These are phyloP conservation scores for Fennellomyces sp. DNA, from an alignment of 371 early-diverging fungal genomes.

Conservation along the genomic window DNA sequence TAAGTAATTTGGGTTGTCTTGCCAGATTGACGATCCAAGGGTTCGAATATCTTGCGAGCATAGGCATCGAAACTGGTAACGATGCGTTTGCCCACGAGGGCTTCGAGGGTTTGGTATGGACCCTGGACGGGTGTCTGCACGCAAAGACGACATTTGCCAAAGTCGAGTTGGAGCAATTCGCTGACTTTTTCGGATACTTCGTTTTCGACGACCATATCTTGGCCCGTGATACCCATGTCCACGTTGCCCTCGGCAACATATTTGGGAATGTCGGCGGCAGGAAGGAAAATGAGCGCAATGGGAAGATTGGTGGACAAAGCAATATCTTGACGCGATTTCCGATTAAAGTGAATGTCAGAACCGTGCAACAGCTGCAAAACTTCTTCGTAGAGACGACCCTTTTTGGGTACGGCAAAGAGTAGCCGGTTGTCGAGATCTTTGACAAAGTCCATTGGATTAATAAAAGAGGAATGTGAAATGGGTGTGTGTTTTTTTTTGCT, in stretches of 20 bases:
- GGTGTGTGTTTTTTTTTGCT: no score
- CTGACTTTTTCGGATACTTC: slow-evolving; percentile 71
- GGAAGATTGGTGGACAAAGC: slow-evolving; percentile 93
- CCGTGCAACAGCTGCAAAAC: slow-evolving; percentile 82
- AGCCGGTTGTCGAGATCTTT: slow-evolving; percentile 77
- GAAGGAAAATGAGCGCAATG: slow-evolving; percentile 91
- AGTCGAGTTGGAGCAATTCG: slow-evolving; percentile 79
- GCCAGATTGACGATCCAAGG: slow-evolving; percentile 66
- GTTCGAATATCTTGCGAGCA: slow-evolving; percentile 67
- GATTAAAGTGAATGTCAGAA: slow-evolving; percentile 92
- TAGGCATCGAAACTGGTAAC: slow-evolving; percentile 89
- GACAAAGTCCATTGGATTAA: slow-evolving; percentile 59
- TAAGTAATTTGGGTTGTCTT: slow-evolving; percentile 74
- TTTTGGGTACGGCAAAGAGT: slow-evolving; percentile 96
- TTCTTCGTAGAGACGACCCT: slow-evolving; percentile 93
- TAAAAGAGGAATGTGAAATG: no score
- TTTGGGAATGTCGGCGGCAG: slow-evolving; percentile 94
- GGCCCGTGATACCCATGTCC: slow-evolving; percentile 97
- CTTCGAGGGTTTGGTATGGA: slow-evolving; percentile 51
- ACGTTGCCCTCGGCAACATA: slow-evolving; percentile 94
- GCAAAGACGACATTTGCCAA: slow-evolving; percentile 90
- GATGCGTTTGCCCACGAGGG: slow-evolving; percentile 89
- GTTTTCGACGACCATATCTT: slow-evolving; percentile 89
- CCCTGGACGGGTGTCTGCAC: slow-evolving; percentile 77
- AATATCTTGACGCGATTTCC: slow-evolving; percentile 94